Conservation (phyloP, 139 green algal species). For the Micractinium conductrix region DNA sequence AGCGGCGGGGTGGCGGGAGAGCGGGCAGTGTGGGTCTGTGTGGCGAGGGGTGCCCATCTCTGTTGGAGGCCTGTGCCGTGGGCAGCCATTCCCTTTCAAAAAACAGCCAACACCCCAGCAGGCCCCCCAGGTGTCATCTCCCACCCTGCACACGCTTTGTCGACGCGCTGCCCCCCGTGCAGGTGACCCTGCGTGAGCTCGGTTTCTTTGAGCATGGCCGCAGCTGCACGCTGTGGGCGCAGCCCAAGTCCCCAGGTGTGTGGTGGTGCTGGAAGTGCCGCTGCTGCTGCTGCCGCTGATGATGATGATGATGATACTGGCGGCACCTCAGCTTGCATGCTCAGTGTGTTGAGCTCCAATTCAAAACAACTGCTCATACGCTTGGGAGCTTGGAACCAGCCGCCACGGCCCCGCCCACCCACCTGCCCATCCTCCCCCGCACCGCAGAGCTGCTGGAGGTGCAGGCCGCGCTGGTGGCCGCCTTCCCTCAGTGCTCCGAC, state of each 20-base stretch:
- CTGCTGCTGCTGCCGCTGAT: neutral
- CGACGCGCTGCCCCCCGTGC: neutral
- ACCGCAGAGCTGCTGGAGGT: conserved; percentile 2
- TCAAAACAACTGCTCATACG: too few relatives aligned
- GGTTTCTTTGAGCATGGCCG: conserved; percentile 51
- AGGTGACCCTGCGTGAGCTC: conserved; percentile 36
- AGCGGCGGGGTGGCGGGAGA: too few relatives aligned
- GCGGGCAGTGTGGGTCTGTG: too few relatives aligned
- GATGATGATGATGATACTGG: too few relatives aligned
- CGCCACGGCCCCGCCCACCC: too few relatives aligned
- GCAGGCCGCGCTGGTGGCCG: conserved; percentile 49
- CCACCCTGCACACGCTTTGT: neutral
- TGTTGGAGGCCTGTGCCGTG: neutral
- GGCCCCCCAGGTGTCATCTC: neutral
- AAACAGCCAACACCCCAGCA: neutral
- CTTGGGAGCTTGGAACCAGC: too few relatives aligned
- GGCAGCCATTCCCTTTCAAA: neutral
- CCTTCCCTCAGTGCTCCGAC: conserved; percentile 70
- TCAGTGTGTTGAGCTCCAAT: too few relatives aligned
- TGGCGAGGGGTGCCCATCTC: too few relatives aligned
- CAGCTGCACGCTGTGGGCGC: conserved; percentile 62
- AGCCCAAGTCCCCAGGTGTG: conserved; percentile 19
- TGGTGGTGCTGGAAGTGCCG: neutral
- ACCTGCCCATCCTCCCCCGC: too few relatives aligned
- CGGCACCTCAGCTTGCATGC: neutral